Percentiles rank a stretch among this genome's conserved stretches.
These are phyloP conservation scores for Trypanosomatidae sp. DNA, from an alignment of 208 protist species.

Conservation along the genomic window DNA sequence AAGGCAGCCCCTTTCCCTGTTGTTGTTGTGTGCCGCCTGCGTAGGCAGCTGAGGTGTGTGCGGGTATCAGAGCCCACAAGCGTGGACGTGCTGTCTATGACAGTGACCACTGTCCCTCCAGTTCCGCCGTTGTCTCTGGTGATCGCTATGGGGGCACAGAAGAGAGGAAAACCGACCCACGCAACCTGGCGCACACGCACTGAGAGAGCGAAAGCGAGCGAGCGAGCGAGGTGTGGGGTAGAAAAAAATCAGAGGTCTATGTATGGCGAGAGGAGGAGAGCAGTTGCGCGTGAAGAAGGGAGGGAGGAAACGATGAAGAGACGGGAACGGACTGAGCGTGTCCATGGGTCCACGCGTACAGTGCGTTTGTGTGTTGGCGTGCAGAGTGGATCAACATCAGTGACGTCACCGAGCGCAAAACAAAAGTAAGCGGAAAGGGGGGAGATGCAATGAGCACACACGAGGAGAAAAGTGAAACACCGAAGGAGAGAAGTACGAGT, in stretches of 20 bases:
- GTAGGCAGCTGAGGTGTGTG: background rate
- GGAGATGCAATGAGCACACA: background rate
- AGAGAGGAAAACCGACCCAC: background rate
- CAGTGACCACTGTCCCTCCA: background rate
- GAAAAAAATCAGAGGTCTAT: background rate
- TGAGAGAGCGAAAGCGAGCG: background rate
- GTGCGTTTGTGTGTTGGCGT: background rate
- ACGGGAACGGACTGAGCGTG: background rate
- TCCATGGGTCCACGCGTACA: background rate
- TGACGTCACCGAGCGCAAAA: background rate
- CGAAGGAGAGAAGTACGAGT: background rate
- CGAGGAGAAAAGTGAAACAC: slow-evolving; percentile 2
- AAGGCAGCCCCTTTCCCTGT: background rate
- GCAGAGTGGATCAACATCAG: background rate
- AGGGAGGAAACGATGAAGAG: background rate
- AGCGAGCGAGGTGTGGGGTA: background rate
- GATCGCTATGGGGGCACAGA: background rate
- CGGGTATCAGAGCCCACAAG: background rate
- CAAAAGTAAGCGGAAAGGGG: background rate
- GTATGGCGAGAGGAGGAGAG: background rate
- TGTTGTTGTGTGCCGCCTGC: background rate
- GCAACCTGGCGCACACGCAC: background rate
- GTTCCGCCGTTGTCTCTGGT: background rate
- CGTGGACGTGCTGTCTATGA: background rate
- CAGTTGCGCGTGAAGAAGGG: background rate